Conservation (phyloP, 2,329 filamentous ascomycete species). For the Aspergillus ochraceoroseus region DNA sequence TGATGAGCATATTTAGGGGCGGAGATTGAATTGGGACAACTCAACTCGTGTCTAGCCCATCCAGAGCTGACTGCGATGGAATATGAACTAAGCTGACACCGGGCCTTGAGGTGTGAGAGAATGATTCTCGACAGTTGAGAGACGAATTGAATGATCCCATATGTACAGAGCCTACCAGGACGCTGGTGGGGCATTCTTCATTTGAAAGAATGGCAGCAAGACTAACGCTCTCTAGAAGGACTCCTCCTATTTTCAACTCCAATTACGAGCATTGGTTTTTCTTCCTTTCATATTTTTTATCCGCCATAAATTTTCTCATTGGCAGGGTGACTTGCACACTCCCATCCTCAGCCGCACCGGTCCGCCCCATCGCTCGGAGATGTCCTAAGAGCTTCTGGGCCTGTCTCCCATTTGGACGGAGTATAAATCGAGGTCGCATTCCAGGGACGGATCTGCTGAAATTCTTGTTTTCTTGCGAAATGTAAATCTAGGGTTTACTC, state of each 20-base stretch:
- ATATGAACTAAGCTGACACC: too few species aligned
- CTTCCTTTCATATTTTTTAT: background rate
- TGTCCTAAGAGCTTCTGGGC: constrained; percentile 1
- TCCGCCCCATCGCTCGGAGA: constrained; percentile 2
- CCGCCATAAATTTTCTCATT: background rate
- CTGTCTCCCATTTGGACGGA: background rate
- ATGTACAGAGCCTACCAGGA: constrained; percentile 4
- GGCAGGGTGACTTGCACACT: constrained; percentile 10
- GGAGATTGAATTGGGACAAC: too few species aligned
- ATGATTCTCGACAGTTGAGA: background rate
- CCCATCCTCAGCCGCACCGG: constrained; percentile 8
- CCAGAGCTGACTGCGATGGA: too few species aligned
- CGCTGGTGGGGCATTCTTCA: constrained; percentile 4
- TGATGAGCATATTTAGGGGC: too few species aligned
- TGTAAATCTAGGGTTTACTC: background rate
- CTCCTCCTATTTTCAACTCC: too few species aligned
- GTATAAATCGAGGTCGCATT: constrained; percentile 8
- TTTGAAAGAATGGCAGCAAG: background rate
- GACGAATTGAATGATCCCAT: constrained; percentile 6
- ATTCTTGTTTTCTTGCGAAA: background rate
- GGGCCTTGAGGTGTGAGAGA: too few species aligned
- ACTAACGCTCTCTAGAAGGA: background rate
- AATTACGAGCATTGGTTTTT: too few species aligned
- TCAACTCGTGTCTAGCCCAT: too few species aligned
- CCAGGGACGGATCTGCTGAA: background rate